Base-by-base conservation (phyloP, 1,284 basidiomycete genomes). In the Stereum hirsutum region DNA sequence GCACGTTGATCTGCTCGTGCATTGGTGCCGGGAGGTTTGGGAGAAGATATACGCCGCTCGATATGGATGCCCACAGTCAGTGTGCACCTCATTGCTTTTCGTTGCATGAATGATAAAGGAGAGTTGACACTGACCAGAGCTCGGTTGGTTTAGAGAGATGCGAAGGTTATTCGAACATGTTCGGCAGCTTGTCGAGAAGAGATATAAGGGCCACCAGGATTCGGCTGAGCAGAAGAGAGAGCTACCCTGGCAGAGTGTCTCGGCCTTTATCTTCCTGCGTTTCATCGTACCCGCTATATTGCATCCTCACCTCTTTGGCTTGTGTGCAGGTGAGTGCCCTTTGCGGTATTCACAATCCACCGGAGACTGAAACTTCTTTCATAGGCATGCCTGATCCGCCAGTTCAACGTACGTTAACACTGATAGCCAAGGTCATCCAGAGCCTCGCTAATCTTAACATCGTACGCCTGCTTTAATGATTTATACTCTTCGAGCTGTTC, bases 261-360 rank as follows among this genome's bases (percentile, higher is more conserved):
- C 84, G 32, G 88, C 88, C 0, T 91, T 91, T 58, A 78, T 83
- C 55, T 91, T 91, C 58, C 68, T 91, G 28, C 75, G 88, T 36
- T 89, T 92, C 60, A 81, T 92, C 52, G 81, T 87, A 15, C 87
- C 86, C 33, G 83, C 81, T 20, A 82, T 89, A 44, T 66, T 89
- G 17, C 72, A 85, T 57, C 86, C 86, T 5, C 85, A 89, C 60
- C 59, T 86, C 6, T 87, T 85, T 53, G 81, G 83, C 12, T 63
- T 89, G 28, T 78, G 72, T 50, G 73, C 80, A 58, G 86, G 85
- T 85, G 58, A 25, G 65, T 56, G 12, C 37, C 35, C 15, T 24
- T 38, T 17, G 31, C 6, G 30, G n/a, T 19, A 41, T 32, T 44
- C 3, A 33, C 14, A 33, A 19, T 10, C 8, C 8, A 20, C 20